Evolutionary conservation across 371 early-diverging fungal species (phyloP).

Genomic region (Enterospora canceri): DNA sequence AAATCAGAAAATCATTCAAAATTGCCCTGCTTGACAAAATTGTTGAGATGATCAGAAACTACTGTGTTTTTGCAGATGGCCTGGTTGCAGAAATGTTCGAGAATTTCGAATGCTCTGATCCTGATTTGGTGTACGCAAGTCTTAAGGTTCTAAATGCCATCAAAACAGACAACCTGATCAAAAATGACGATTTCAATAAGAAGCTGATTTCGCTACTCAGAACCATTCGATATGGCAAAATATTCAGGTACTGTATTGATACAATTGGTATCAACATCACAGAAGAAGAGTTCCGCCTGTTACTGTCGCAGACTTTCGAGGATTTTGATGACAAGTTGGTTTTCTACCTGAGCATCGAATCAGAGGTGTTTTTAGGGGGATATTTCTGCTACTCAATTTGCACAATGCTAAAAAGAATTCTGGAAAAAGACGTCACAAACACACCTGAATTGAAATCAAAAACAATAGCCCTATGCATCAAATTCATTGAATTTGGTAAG

Average conservation of each 20-base stretch:
- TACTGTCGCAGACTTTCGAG: constrained; percentile 8
- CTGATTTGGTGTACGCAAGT: constrained; percentile 42
- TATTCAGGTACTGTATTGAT: constrained; percentile 84
- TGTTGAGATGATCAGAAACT: constrained; percentile 4
- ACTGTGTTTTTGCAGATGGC: constrained; percentile 12
- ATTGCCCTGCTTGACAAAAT: constrained; percentile 29
- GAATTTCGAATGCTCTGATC: no score
- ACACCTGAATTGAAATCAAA: constrained; percentile 9
- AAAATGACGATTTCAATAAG: not conserved
- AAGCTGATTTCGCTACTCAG: not conserved
- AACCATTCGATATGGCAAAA: constrained; percentile 76
- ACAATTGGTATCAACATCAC: constrained; percentile 79
- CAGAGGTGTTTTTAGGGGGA: constrained; percentile 44
- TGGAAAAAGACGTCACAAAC: not conserved
- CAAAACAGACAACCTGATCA: constrained; percentile 1
- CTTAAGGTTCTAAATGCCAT: constrained; percentile 24
- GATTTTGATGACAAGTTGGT: constrained; percentile 14
- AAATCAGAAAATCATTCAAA: constrained; percentile 15
- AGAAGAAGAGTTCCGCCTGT: constrained; percentile 12
- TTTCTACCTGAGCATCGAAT: constrained; percentile 10
- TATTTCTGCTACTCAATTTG: constrained; percentile 26
- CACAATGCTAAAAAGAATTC: constrained; percentile 15
- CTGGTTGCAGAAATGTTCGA: constrained; percentile 1
- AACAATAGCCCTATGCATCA: constrained; percentile 28
- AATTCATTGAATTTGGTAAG: constrained; percentile 31